Base-by-base conservation (phyloP, 345 rosid species). In the Brassica nigra region DNA sequence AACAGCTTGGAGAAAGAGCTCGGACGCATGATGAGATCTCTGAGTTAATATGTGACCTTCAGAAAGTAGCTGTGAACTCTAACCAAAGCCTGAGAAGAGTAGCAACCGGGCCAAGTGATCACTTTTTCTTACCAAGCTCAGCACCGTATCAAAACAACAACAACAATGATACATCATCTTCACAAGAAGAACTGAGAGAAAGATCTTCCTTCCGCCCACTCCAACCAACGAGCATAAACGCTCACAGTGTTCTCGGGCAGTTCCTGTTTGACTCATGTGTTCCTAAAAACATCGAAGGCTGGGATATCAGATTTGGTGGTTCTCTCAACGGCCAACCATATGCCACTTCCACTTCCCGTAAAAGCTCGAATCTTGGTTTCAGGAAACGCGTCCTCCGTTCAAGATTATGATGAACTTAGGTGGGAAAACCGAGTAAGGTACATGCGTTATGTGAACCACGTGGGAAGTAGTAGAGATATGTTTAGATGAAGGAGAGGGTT, bases 281-380 rank as follows among this genome's bases (percentile, higher is more conserved):
- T 55, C 99, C 99, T 10, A 95, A 86, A 88, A 93, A 91, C 23
- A 88, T 95, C 7, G 99, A 95, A 84, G 99, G 98, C 0, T 93
- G 99, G 99, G 99, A 95, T 88, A 84, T 93, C 49, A 93, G 94
- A 81, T 89, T 95, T 49, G 82, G 86, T 0, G 88, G 96, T 55
- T 87, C 88, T 63, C 64, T 87, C 16, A 92, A 92, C 11, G 91
- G 93, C 39, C 94, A 89, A 76, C 96, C 92, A 1, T 84, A 85
- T 54, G 89, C 87, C 8, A 87, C 93, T 73, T 86, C 89, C 27
- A 80, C 80, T 6, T 86, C 88, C 76, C 87, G 66, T 68, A 81
- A 74, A 81, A 77, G n/a, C 29, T 89, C 90, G 3, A 88, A 81
- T 75, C 73, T 85, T 78, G 86, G 72, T 42, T 86, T 85, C 54